Conservation (phyloP, 2,329 filamentous ascomycete species). For the Ophiostoma sp. region DNA sequence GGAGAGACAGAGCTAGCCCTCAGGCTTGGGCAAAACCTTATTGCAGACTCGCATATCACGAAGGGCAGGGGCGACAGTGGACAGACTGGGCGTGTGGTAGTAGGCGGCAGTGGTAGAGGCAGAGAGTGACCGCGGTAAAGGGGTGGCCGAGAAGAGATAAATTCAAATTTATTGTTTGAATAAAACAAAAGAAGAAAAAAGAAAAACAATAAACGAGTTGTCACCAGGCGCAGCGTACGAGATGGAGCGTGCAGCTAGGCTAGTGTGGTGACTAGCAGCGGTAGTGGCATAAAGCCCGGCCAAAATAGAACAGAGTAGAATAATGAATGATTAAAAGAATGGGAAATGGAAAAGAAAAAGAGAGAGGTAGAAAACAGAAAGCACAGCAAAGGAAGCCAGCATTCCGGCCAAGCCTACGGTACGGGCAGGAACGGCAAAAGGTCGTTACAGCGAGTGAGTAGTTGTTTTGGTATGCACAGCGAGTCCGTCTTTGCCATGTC, state of each 20-base stretch:
- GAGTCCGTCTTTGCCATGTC: no score
- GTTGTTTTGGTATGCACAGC: no score
- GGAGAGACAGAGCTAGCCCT: not conserved
- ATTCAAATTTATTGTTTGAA: no score
- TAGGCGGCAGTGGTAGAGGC: not conserved
- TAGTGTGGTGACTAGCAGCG: constrained; percentile 7
- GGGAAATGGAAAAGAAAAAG: not conserved
- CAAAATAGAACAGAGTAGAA: constrained; percentile 8
- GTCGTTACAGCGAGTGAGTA: not conserved
- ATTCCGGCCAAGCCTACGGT: not conserved
- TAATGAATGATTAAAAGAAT: not conserved
- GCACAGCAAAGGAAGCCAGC: not conserved
- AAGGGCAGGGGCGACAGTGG: no score
- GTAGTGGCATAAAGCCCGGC: constrained; percentile 9
- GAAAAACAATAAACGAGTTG: not conserved
- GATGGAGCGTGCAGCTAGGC: not conserved
- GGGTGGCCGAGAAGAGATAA: not conserved
- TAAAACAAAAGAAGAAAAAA: no score
- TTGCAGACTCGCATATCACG: not conserved
- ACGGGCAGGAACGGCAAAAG: not conserved
- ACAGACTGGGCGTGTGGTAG: not conserved
- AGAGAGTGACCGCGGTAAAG: not conserved
- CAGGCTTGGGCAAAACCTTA: not conserved
- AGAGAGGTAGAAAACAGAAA: not conserved
- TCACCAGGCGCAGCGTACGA: constrained; percentile 4